Evolutionary conservation across 352 stramenopile genomes (phyloP), one percentile per base, ranked within the genome.

Genomic region (Pseudoperonospora humuli): DNA sequence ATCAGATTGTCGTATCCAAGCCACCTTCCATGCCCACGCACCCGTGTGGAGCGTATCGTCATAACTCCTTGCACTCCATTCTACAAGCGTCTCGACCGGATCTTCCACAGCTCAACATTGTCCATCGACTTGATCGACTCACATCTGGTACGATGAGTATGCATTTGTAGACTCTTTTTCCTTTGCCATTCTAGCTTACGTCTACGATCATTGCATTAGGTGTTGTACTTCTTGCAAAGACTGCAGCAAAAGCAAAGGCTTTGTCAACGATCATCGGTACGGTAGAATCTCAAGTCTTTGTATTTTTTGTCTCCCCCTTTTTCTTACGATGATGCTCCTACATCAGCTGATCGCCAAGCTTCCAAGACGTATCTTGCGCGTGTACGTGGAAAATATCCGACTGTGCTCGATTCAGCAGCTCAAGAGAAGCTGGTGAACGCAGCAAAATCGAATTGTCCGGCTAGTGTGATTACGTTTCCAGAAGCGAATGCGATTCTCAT

Each of bases 341-440:
- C 8, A 29, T 35, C 21, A 93, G 80, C 79, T 21, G 70, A 89
- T 17, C 73, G 77, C 1, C 58, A 79, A 17, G 95, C 85, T 42
- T 82, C 89, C 46, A 98, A 99, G 57, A 88, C 86, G 25, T 99
- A 99, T 60, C 64, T 98, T 34, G 93, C 95, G 8, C 75, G 94
- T 45, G 94, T 97, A 5, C 70, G 65, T 24, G 95, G 95, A 2
- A 50, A 79, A 37, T 97, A 98, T 47, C 85, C 86, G 5, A 49
- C 39, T 13, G 40, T 50, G 10, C 56, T 77, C n/a, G 67, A 70
- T 23, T 36, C 56, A 19, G 40, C 53, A 26, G 44, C 49, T 11
- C 41, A 84, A 62, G 50, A 71, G 17, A 46, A 63, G 19, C 45
- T 88, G 11, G 38, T 67, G n/a, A 52, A 29, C 7, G 45, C 52